These are phyloP conservation scores for Nicotiana otophora DNA, from an alignment of 257 asterid genomes.

Conservation along the genomic window DNA sequence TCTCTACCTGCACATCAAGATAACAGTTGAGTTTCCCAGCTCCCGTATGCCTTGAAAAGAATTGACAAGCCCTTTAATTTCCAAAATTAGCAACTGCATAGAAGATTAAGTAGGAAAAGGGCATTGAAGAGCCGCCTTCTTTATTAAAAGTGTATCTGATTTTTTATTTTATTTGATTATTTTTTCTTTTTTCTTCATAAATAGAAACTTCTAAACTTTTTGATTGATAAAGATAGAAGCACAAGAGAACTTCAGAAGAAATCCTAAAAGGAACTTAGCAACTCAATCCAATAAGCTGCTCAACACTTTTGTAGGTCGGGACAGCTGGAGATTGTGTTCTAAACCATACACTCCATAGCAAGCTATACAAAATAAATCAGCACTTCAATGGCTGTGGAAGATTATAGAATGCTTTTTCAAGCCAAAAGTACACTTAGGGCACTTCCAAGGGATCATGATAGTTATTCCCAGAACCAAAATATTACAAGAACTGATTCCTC, in stretches of 20 bases:
- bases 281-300: background rate
- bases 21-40: background rate
- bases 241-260: background rate
- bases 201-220: background rate
- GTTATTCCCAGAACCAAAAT: background rate
- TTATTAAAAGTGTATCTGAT: background rate
- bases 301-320: background rate
- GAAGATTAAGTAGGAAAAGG: background rate
- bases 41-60: background rate
- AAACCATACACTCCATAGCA: background rate
- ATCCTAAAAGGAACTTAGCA: background rate
- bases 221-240: background rate
- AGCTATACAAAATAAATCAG: background rate
- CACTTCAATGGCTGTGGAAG: background rate
- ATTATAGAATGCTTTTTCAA: background rate
- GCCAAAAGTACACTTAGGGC: background rate
- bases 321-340: background rate
- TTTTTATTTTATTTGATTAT: background rate
- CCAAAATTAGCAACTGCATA: background rate
- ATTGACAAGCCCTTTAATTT: background rate
- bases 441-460: background rate
- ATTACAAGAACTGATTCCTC: background rate
- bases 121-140: background rate
- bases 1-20: constrained; percentile 50
- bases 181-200: background rate